These are phyloP conservation scores for Acidomyces sp. DNA, from an alignment of 495 filamentous ascomycete species.

Conservation along the genomic window DNA sequence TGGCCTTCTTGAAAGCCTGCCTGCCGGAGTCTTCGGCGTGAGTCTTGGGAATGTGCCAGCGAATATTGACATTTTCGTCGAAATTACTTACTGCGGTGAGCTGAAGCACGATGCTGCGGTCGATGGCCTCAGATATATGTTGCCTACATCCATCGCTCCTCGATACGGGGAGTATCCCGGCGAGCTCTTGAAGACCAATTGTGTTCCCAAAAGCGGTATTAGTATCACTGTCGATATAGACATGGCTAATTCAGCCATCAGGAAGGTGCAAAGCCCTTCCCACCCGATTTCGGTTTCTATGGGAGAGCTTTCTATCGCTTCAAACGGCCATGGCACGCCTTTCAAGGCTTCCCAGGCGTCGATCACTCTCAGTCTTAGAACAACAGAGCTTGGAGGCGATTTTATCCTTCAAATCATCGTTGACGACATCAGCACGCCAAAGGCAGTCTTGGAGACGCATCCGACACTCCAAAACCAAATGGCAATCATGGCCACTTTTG, in stretches of 20 bases:
- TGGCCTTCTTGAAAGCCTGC: constrained; percentile 47
- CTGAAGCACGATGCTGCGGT: constrained; percentile 51
- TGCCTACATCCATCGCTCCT: constrained; percentile 50
- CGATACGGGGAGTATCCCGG: constrained; percentile 44
- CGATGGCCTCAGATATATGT: constrained; percentile 50
- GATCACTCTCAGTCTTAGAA: constrained; percentile 42
- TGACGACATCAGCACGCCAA: constrained; percentile 41
- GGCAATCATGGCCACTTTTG: constrained; percentile 53
- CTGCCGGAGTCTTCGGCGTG: constrained; percentile 50
- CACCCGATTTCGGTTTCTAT: constrained; percentile 53
- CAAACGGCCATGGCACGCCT: constrained; percentile 25
- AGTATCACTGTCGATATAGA: constrained; percentile 47
- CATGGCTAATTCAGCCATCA: constrained; percentile 43
- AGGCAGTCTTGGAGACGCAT: constrained; percentile 51
- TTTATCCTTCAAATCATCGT: constrained; percentile 44
- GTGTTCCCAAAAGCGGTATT: constrained; percentile 31
- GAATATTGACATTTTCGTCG: constrained; percentile 37
- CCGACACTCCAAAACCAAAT: constrained; percentile 45
- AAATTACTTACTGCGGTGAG: constrained; percentile 52
- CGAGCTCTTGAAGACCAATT: constrained; percentile 15
- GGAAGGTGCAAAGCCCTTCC: constrained; percentile 48
- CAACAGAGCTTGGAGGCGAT: constrained; percentile 36
- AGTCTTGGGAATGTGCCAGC: constrained; percentile 51
- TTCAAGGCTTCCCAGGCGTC: constrained; percentile 42
- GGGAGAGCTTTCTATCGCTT: constrained; percentile 40